Evolutionary conservation across 768 basidiomycete species (phyloP).

Genomic region (Mycena crocata): DNA sequence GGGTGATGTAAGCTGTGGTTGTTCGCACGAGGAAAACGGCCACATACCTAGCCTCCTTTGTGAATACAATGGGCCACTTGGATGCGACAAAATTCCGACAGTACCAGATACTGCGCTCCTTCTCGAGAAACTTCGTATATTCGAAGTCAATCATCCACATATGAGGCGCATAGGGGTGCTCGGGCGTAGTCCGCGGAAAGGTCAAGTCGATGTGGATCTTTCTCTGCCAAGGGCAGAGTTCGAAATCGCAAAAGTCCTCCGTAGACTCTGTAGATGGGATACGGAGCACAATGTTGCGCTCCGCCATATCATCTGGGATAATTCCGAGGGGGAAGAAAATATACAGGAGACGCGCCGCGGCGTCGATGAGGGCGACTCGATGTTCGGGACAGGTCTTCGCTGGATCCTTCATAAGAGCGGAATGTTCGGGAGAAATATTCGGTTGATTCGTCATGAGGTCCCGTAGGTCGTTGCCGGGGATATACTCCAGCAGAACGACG

Average conservation of each 20-base stretch:
- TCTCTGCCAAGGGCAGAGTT: background rate
- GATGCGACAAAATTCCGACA: too few relatives aligned
- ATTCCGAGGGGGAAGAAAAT: background rate
- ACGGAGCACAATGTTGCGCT: background rate
- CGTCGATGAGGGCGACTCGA: background rate
- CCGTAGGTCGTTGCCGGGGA: background rate
- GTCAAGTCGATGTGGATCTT: background rate
- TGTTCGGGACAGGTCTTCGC: background rate
- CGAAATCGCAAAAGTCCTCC: background rate
- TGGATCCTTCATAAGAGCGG: too few relatives aligned
- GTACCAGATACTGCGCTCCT: too few relatives aligned
- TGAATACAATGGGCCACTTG: too few relatives aligned
- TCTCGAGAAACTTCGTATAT: background rate
- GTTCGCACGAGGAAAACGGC: too few relatives aligned
- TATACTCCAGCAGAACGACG: background rate
- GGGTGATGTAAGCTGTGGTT: too few relatives aligned
- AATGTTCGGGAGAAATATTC: too few relatives aligned
- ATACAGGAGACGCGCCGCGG: background rate
- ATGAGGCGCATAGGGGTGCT: background rate
- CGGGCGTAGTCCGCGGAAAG: background rate
- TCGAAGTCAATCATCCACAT: constrained; percentile 1
- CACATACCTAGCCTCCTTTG: too few relatives aligned
- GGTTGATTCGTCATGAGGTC: background rate
- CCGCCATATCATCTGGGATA: background rate
- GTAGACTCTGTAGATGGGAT: background rate